Evolutionary conservation across 805 yeast species (phyloP), one percentile per base, ranked within the genome.

Genomic region (Myxozyma neglecta): DNA sequence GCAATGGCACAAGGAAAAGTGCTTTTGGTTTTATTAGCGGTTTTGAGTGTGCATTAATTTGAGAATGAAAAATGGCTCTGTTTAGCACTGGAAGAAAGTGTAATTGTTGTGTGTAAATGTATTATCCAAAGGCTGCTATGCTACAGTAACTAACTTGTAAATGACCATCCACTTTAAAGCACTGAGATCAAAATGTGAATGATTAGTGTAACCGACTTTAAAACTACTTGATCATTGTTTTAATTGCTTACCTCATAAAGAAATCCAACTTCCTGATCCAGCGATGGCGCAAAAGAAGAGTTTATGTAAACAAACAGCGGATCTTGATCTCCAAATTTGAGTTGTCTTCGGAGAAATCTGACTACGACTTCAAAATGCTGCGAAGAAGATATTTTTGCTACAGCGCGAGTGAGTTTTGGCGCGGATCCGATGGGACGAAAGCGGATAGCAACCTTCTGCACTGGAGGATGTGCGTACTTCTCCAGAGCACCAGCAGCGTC

Each of bases 371-470:
- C 74, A 45, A 83, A 77, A n/a, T 76, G 73, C 68, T 80, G 83
- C 24, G 75, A 70, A 3, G 79, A 71, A 3, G 80, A 73, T 4
- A 83, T 81, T 51, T 73, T 77, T 63, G 80, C 80, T 13, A 79
- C 76, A 1, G 74, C 72, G n/a, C 83, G 83, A n/a, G 71, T 71
- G 20, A 84, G 74, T 1, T 76, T 72, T 0, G 80, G 80, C 0
- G 86, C 79, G 0, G 85, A 80, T 0, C 87, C 87, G 44, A 84
- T 80, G 4, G 87, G 80, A 59, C 78, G 77, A 61, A 84, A 79
- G 49, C 85, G 74, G 16, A 84, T 74, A 1, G 80, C 74, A 13
- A 81, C 75, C 43, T 72, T 71, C 24, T 57, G 65, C 8, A 63
- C 34, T n/a, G 66, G 53, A n/a, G 68, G 64, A 16, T 59, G 66